phyloP scores from a whole-genome alignment of 805 yeast genomes.

The Tetrapisispora pingtungensis region DNA sequence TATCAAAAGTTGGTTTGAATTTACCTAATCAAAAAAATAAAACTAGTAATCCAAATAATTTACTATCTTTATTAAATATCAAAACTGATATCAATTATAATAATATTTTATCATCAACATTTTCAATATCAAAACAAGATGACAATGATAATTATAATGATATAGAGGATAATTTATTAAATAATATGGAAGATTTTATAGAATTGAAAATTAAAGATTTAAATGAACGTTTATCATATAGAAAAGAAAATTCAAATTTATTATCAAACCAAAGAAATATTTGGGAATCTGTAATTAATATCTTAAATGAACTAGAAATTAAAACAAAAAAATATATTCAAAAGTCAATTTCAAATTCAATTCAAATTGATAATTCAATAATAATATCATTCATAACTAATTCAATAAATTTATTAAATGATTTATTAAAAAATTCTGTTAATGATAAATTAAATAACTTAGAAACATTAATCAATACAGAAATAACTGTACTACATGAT shows the following conservation, averaged over 20 bases:
- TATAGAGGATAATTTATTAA: conserved; percentile 11
- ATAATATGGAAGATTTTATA: conserved; percentile 18
- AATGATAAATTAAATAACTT: conserved; percentile 4
- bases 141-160: conserved; percentile 1
- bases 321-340: conserved; percentile 7
- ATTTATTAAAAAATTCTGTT: not conserved
- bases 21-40: conserved; percentile 2
- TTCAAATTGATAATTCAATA: not conserved
- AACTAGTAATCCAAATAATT: not conserved
- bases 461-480: conserved; percentile 10
- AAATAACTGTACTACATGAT: conserved; percentile 14
- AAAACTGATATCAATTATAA: not conserved
- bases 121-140: not conserved
- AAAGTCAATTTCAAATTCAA: not conserved
- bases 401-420: conserved; percentile 4
- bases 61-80: not conserved
- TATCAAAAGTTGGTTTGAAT: conserved; percentile 12
- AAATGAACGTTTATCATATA: conserved; percentile 16
- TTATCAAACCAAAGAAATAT: conserved; percentile 9
- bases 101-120: not conserved
- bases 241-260: conserved; percentile 15
- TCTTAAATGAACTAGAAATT: conserved; percentile 16
- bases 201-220: conserved; percentile 16
- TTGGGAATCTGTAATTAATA: conserved; percentile 19
- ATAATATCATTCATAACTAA: conserved; percentile 4